These are phyloP conservation scores for Syzygium syzygioides DNA, from an alignment of 441 rosid species.

Conservation along the genomic window DNA sequence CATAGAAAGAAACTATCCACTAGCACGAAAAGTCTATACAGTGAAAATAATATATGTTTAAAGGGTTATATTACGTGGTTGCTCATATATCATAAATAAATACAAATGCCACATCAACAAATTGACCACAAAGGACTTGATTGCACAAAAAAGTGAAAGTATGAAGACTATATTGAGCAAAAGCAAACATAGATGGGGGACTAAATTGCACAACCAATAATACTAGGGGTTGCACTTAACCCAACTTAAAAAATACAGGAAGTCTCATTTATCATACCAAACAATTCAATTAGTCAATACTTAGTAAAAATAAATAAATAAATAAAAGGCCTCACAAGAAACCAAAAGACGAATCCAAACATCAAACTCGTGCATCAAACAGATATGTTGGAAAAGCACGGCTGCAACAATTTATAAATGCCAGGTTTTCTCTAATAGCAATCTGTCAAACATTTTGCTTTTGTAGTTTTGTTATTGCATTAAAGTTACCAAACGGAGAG, in stretches of 20 bases:
- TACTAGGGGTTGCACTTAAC: background rate
- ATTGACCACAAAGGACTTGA: too few relatives aligned
- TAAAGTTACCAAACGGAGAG: too few relatives aligned
- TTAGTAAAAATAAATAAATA: background rate
- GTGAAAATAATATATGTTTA: too few relatives aligned
- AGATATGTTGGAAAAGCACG: background rate
- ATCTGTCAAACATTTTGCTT: too few relatives aligned
- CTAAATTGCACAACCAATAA: too few relatives aligned
- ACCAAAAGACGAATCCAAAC: background rate
- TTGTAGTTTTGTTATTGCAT: too few relatives aligned
- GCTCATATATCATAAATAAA: too few relatives aligned
- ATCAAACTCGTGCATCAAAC: background rate
- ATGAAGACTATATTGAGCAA: background rate
- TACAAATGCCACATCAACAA: too few relatives aligned
- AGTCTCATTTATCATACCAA: background rate
- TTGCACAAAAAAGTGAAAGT: background rate
- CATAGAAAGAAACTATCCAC: too few relatives aligned
- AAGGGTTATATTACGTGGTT: too few relatives aligned
- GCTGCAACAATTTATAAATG: background rate
- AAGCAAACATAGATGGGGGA: too few relatives aligned
- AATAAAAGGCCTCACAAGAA: background rate
- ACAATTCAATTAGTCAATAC: background rate
- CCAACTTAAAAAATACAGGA: background rate
- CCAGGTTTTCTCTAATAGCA: background rate
- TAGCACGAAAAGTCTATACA: too few relatives aligned